Percentiles rank a stretch among this genome's conserved stretches.
phyloP scores from a whole-genome alignment of 2,329 filamentous ascomycete species.

The Fusarium neocosmosporiellum region DNA sequence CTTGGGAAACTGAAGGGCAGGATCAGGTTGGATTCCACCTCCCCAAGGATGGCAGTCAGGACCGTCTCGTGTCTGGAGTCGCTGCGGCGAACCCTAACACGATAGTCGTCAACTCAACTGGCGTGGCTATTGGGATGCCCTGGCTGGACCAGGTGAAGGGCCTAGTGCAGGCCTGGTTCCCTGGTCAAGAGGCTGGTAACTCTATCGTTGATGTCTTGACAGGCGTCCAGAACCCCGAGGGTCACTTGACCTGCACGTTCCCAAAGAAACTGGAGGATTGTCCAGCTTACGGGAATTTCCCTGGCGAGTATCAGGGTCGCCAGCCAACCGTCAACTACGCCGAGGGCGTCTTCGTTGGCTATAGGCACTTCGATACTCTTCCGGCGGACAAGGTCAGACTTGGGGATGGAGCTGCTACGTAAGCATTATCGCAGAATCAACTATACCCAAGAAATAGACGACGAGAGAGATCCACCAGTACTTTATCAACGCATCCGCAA shows the following conservation, averaged over 20 bases:
- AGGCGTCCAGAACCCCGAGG: conserved; percentile 69
- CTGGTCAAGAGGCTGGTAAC: conserved; percentile 64
- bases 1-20: conserved; percentile 26
- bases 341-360: conserved; percentile 75
- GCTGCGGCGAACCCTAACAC: conserved; percentile 66
- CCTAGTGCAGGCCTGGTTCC: conserved; percentile 62
- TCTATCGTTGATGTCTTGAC: conserved; percentile 74
- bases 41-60: neutral
- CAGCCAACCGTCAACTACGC: conserved; percentile 71
- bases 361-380: conserved; percentile 72
- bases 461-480: no score
- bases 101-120: conserved; percentile 71
- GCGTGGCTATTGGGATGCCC: conserved; percentile 68
- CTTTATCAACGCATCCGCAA: no score
- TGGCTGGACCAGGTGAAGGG: conserved; percentile 65
- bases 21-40: conserved; percentile 3
- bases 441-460: no score
- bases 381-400: conserved; percentile 3
- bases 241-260: conserved; percentile 64
- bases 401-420: no score
- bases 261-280: conserved; percentile 69
- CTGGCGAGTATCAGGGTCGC: conserved; percentile 51
- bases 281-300: conserved; percentile 71
- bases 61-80: conserved; percentile 62
- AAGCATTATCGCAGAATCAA: no score